Evolutionary conservation across 1,284 basidiomycete species (phyloP).

Genomic region (Cryptococcus maquisensis): DNA sequence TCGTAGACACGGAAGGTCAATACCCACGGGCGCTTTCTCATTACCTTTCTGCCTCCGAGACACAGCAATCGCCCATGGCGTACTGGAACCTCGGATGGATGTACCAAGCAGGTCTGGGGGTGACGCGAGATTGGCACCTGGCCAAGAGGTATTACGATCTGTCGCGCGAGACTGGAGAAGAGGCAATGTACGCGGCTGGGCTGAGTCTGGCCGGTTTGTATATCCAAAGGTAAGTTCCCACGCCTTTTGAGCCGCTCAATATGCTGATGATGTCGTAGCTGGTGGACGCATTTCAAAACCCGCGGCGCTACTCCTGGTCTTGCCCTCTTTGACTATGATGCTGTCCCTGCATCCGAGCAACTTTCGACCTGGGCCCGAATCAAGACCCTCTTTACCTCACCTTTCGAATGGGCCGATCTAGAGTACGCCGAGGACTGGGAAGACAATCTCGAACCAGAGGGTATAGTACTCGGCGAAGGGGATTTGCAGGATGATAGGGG

Average conservation of each 20-base stretch:
- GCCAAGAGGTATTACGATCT: constrained; percentile 95
- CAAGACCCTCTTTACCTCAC: constrained; percentile 28
- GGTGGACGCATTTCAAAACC: constrained; percentile 41
- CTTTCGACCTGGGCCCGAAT: constrained; percentile 28
- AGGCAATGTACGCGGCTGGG: constrained; percentile 82
- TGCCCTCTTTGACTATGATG: constrained; percentile 29
- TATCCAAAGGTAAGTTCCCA: constrained; percentile 50
- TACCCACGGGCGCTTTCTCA: constrained; percentile 86
- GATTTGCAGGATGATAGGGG: not conserved
- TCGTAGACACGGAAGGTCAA: constrained; percentile 4
- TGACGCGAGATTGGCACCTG: constrained; percentile 89
- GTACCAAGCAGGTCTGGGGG: constrained; percentile 94
- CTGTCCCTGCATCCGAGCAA: constrained; percentile 9
- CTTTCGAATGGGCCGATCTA: constrained; percentile 2
- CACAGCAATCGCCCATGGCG: constrained; percentile 82
- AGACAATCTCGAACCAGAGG: constrained; percentile 17
- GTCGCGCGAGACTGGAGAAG: constrained; percentile 74
- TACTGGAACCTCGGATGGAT: constrained; percentile 99
- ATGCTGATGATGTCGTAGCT: constrained; percentile 23
- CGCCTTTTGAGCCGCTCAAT: not conserved
- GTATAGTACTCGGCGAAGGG: constrained; percentile 16
- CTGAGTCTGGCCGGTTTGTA: constrained; percentile 81
- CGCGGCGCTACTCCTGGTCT: constrained; percentile 41
- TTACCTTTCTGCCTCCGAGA: constrained; percentile 86
- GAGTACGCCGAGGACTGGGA: constrained; percentile 12